phyloP scores from a whole-genome alignment of 768 basidiomycete species.

The Lepiota subincarnata region DNA sequence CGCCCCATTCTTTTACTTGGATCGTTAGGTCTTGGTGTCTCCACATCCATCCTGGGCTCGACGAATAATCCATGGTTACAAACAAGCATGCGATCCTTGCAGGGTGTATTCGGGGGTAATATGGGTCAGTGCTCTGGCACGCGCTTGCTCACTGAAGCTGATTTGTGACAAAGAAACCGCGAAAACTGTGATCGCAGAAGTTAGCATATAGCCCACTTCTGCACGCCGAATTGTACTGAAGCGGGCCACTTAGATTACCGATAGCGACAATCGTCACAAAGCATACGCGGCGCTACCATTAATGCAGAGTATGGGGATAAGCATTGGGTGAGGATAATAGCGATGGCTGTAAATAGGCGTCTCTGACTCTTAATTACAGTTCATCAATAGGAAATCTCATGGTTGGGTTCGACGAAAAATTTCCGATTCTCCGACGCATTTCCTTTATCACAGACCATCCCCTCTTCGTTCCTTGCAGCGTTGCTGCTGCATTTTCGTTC shows the following conservation, averaged over 20 bases:
- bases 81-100: constrained; percentile 25
- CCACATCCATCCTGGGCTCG: constrained; percentile 39
- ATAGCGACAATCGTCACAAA: constrained; percentile 23
- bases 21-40: constrained; percentile 34
- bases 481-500: constrained; percentile 22
- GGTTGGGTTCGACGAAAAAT: constrained; percentile 23
- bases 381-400: constrained; percentile 29
- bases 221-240: not conserved
- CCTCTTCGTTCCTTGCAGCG: constrained; percentile 32
- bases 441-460: constrained; percentile 26
- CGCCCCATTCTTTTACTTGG: constrained; percentile 28
- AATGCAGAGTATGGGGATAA: constrained; percentile 21
- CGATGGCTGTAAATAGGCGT: too few relatives aligned
- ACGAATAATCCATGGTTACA: constrained; percentile 33
- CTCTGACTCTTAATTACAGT: constrained; percentile 11
- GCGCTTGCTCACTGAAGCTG: not conserved
- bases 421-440: constrained; percentile 17
- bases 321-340: constrained; percentile 16
- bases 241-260: constrained; percentile 22
- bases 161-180: constrained; percentile 17
- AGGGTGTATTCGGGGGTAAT: constrained; percentile 39
- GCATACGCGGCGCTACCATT: constrained; percentile 22
- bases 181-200: constrained; percentile 36
- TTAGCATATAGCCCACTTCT: constrained; percentile 7
- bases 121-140: constrained; percentile 12